These are phyloP conservation scores for Psidium guajava DNA, from an alignment of 345 rosid species.

Conservation along the genomic window DNA sequence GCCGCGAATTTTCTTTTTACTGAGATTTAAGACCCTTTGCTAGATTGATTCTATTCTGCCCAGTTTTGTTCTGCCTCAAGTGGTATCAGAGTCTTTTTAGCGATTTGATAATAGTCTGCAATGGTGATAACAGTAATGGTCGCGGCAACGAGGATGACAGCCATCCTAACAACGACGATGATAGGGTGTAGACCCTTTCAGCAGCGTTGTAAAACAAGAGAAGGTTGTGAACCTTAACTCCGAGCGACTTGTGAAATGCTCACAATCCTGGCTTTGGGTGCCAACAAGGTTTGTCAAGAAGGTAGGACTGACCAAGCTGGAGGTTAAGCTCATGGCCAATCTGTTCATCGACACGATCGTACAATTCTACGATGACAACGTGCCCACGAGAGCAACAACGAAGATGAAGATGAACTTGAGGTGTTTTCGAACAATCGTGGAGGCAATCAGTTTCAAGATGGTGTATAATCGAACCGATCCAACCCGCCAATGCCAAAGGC, in stretches of 20 bases:
- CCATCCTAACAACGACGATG: background rate
- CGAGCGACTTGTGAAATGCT: background rate
- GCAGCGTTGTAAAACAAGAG: background rate
- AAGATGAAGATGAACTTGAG: background rate
- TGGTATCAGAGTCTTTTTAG: background rate
- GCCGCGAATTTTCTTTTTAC: too few species aligned
- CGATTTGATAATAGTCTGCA: background rate
- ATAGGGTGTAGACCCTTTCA: background rate
- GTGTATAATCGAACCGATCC: background rate
- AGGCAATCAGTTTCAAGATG: background rate
- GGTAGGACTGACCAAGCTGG: background rate
- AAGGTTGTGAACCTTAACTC: background rate
- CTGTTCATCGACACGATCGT: background rate
- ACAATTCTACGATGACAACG: background rate
- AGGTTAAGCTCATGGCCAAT: background rate
- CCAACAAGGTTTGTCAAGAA: background rate
- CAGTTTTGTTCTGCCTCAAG: background rate
- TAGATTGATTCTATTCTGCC: background rate
- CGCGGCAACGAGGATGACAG: background rate
- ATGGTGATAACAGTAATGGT: too few species aligned
- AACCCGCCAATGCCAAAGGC: background rate
- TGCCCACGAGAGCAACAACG: background rate
- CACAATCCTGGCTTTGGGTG: background rate
- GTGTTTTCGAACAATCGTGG: background rate
- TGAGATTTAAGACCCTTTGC: background rate